These are phyloP conservation scores for Spathaspora girioi DNA, from an alignment of 805 yeast species.

Conservation along the genomic window DNA sequence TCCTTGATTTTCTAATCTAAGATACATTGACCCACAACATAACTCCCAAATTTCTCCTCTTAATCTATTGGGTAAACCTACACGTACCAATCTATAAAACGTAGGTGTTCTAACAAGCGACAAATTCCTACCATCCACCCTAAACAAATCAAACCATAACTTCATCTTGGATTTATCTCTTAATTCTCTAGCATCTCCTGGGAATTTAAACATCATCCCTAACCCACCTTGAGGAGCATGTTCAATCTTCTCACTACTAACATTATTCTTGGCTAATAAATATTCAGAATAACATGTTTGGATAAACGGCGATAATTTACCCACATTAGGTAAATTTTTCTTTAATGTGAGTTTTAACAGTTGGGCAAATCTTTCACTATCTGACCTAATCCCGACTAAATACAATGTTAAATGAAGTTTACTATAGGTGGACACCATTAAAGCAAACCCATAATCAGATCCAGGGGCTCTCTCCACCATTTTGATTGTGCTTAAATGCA, in stretches of 20 bases:
- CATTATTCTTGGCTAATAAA: conserved; percentile 57
- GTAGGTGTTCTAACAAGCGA: conserved; percentile 69
- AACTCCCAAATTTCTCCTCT: conserved; percentile 97
- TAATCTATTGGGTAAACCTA: conserved; percentile 90
- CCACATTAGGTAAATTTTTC: conserved; percentile 60
- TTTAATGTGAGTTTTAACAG: conserved; percentile 58
- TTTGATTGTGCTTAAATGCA: conserved; percentile 75
- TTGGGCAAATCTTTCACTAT: conserved; percentile 77
- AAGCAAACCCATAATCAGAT: conserved; percentile 70
- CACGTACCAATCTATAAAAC: conserved; percentile 79
- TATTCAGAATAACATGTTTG: conserved; percentile 82
- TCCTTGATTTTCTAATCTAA: conserved; percentile 58
- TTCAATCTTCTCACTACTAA: conserved; percentile 38
- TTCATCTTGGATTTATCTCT: conserved; percentile 84
- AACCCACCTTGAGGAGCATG: conserved; percentile 77
- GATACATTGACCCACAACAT: conserved; percentile 79
- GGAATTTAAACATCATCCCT: conserved; percentile 80
- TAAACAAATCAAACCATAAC: conserved; percentile 89
- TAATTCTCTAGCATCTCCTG: conserved; percentile 77
- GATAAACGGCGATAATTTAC: conserved; percentile 60
- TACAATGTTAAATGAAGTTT: conserved; percentile 62
- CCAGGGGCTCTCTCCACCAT: conserved; percentile 85
- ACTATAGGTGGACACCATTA: conserved; percentile 66
- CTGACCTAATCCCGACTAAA: conserved; percentile 74
- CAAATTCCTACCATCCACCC: conserved; percentile 79